Base-by-base conservation (phyloP, 495 filamentous ascomycete species). In the Penicillium bialowiezense region DNA sequence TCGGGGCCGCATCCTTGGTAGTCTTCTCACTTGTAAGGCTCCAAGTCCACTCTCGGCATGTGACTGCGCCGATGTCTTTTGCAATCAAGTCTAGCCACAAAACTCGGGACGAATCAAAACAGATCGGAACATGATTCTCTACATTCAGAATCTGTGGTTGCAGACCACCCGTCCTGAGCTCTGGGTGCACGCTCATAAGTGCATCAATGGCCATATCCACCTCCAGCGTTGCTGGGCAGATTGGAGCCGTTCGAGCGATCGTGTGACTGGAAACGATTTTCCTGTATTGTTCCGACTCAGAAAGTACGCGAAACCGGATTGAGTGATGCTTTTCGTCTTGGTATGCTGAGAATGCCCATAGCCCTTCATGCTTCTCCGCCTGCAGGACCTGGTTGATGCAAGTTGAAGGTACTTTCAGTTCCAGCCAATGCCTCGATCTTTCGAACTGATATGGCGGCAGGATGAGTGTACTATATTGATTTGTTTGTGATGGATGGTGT, bases 361-460 rank as follows among this genome's bases (percentile, higher is more conserved):
- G 13, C 42, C 58, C 17, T 60, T 14, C 9, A 2, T 48, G 35
- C 28, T 50, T 50, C 26, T 26, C n/a, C 23, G 9, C 17, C 4
- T 8, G 10, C 29, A 17, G 17, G n/a, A n/a, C n/a, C 18, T 9
- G 37, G 37, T 19, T 5, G 5, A 10, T 5, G 29, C 7, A 32
- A 3, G 3, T 32, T 32, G 7, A 10, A 32, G 29, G 29, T 5
- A 32, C 29, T 38, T 62, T 64, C 28, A 67, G 56, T 4, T 71
- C 60, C 35, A 74, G 41, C 71, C 71, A 76, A 29, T 77, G 71
- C 1, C 51, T 29, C 0, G 64, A 51, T 50, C 71, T 71, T 24
- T 78, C 74, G 35, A 81, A 83, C 47, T 79, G 73, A 39, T 80
- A 81, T 3, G 78, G 71, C 10, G 79, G 79, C 0, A 83, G 65